phyloP scores from a whole-genome alignment of 108 stramenopile genomes.

The Cyclotella kingstonii region DNA sequence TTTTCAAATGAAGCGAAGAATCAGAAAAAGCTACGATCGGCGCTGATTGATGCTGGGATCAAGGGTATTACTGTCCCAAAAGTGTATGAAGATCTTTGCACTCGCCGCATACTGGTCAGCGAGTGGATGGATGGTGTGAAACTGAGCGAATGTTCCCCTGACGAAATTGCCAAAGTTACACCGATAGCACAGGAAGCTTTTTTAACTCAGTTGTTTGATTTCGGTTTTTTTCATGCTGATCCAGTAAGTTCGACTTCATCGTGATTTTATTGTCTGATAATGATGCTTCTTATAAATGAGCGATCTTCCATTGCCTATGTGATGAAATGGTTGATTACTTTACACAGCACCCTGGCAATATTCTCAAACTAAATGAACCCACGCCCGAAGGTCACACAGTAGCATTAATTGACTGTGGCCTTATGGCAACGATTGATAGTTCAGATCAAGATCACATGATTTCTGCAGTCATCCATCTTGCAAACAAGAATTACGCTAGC shows the following conservation, averaged over 20 bases:
- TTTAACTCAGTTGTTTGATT: conserved; percentile 74
- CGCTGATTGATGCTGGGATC: conserved; percentile 60
- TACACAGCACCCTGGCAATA: conserved; percentile 54
- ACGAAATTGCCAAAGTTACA: conserved; percentile 68
- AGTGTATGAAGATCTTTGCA: conserved; percentile 74
- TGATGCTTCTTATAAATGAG: too few relatives aligned
- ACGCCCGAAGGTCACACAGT: conserved; percentile 66
- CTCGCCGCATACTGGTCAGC: conserved; percentile 72
- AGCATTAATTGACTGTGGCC: conserved; percentile 87
- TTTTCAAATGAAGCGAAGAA: conserved; percentile 80
- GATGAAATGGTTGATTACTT: conserved; percentile 11
- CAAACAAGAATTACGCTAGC: conserved; percentile 85
- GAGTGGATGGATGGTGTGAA: conserved; percentile 91
- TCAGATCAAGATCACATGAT: conserved; percentile 83
- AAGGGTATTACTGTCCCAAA: conserved; percentile 77
- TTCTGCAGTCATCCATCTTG: conserved; percentile 86
- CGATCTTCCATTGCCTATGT: neutral
- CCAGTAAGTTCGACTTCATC: conserved; percentile 18
- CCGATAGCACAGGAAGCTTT: conserved; percentile 86
- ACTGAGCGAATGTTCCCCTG: conserved; percentile 53
- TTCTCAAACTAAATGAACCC: conserved; percentile 66
- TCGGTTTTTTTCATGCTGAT: conserved; percentile 81
- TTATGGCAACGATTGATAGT: conserved; percentile 75
- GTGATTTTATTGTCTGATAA: neutral
- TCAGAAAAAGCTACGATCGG: conserved; percentile 60